These are phyloP conservation scores for Rhododendron vialii DNA, from an alignment of 148 eudicot genomes.

Conservation along the genomic window DNA sequence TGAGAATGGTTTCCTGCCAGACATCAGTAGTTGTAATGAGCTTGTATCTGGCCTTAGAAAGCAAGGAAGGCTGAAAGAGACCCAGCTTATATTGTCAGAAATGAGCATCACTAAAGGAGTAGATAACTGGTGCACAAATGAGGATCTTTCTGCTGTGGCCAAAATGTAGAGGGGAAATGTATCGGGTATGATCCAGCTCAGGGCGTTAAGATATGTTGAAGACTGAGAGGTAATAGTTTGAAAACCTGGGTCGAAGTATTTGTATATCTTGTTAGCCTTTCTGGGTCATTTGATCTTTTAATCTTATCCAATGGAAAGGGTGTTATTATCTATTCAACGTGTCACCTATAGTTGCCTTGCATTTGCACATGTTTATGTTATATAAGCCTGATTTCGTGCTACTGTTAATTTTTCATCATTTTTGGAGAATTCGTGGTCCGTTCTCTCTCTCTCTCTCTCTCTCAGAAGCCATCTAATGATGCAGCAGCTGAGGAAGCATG, in stretches of 20 bases:
- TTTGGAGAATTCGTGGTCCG: too few species aligned
- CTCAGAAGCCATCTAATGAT: too few species aligned
- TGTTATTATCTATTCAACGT: background rate
- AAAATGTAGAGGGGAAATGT: slow-evolving; percentile 17
- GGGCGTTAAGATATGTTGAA: background rate
- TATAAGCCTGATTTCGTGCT: too few species aligned
- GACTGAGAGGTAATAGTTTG: background rate
- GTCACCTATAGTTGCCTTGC: background rate
- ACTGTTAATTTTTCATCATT: too few species aligned
- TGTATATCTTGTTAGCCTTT: background rate
- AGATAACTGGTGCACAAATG: slow-evolving; percentile 28
- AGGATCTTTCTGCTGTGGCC: slow-evolving; percentile 36
- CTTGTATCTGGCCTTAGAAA: slow-evolving; percentile 61
- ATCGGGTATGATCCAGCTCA: background rate
- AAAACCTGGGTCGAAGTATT: background rate
- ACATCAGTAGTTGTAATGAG: slow-evolving; percentile 39
- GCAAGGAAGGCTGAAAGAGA: slow-evolving; percentile 58
- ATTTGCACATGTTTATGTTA: background rate
- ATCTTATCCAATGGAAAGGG: background rate
- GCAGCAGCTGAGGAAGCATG: too few species aligned
- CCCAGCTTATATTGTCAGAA: slow-evolving; percentile 46
- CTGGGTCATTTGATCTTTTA: background rate
- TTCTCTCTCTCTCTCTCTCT: too few species aligned
- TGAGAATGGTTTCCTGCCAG: slow-evolving; percentile 40
- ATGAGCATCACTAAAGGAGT: slow-evolving; percentile 61